Conservation (phyloP, 2,329 filamentous ascomycete genomes). For the Akanthomyces muscarius region DNA sequence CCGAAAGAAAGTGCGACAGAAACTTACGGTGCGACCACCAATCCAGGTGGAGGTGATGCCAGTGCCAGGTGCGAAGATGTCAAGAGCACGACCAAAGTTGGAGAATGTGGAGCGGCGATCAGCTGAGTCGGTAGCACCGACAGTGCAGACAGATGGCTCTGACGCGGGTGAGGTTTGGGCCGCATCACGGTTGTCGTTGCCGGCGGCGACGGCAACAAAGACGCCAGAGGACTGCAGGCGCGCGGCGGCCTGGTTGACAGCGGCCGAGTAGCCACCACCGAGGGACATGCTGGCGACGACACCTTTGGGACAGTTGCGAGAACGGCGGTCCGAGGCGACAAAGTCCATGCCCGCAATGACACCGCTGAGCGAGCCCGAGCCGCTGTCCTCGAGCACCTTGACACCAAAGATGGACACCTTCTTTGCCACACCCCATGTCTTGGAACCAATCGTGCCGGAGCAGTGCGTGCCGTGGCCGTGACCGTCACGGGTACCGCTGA, state of each 20-base stretch:
- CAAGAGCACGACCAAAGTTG: slow-evolving; percentile 46
- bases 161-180: slow-evolving; percentile 45
- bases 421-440: slow-evolving; percentile 35
- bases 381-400: slow-evolving; percentile 37
- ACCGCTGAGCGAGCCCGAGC: slow-evolving; percentile 33
- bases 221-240: slow-evolving; percentile 42
- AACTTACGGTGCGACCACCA: slow-evolving; percentile 20
- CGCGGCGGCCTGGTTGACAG: slow-evolving; percentile 47
- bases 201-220: slow-evolving; percentile 49
- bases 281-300: slow-evolving; percentile 55
- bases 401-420: slow-evolving; percentile 38
- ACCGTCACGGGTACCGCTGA: slow-evolving; percentile 21
- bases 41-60: slow-evolving; percentile 37
- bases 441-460: slow-evolving; percentile 25
- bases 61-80: slow-evolving; percentile 29
- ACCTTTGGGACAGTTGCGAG: slow-evolving; percentile 34
- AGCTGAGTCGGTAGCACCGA: slow-evolving; percentile 41
- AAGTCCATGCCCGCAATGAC: slow-evolving; percentile 40
- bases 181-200: slow-evolving; percentile 48
- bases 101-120: slow-evolving; percentile 43
- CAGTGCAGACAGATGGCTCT: slow-evolving; percentile 46
- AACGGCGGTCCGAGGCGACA: slow-evolving; percentile 30
- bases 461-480: slow-evolving; percentile 37
- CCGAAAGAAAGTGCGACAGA: background rate
- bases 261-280: slow-evolving; percentile 39